Base-by-base conservation (phyloP, 768 basidiomycete genomes). In the Phlebiopsis flavidoalba region DNA sequence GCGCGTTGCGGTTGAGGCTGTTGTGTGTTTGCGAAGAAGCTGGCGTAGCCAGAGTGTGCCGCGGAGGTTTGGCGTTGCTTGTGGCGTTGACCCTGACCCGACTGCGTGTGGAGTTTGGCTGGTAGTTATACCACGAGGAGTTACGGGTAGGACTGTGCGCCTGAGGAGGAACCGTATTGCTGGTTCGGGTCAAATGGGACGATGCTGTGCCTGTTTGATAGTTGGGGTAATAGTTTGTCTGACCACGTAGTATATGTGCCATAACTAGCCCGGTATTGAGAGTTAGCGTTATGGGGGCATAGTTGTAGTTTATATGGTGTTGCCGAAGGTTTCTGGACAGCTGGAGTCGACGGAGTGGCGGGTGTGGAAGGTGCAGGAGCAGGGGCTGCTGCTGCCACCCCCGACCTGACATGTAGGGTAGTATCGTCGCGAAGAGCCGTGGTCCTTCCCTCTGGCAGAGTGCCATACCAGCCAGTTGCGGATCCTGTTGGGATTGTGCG, bases 391-490 rank as follows among this genome's bases (percentile, higher is more conserved):
- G 63, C 57, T 17, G 65, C 37, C 49, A 65, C 59, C 21, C 71
- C 69, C 2, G 74, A 71, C 63, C 80, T 80, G 61, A 91, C 79
- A 72, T 85, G 86, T 49, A 91, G 74, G 1, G 91, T 93, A 3
- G 83, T 80, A 68, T 93, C 85, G 70, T 92, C 91, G 17, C 86
- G 83, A 15, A 92, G 79, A 5, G 90, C 88, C 0, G 81, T 79
- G 10, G 80, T 61, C 24, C 80, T 78, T 51, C 79, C 75, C 12
- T 83, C 67, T 11, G 87, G 83, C 3, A 93, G 79, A 2, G 85
- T 92, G 37, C 91, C 91, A 65, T 84, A 76, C 90, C 90, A 93
- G 21, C 89, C 87, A 59, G 76, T 75, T 2, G 83, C 76, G 15
- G 86, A 79, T 8, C 79, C 77, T 24, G 81, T 69, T 1, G 86